phyloP scores from a whole-genome alignment of 306 rosid species.

The Dryas drummondii region DNA sequence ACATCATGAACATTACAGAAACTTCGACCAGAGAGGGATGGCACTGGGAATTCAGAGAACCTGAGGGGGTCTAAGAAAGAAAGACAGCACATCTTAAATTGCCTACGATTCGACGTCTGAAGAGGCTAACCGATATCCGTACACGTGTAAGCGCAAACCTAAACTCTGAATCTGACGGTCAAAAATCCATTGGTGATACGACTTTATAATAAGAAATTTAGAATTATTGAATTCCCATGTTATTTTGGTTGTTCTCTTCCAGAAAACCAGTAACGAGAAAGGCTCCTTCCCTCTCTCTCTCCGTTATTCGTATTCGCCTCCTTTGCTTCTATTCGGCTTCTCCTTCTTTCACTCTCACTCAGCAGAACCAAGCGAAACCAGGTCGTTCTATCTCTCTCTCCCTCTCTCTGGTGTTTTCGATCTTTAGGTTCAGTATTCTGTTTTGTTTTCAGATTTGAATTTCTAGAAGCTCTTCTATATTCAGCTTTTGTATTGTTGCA shows the following conservation, averaged over 20 bases:
- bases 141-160: conserved; percentile 11
- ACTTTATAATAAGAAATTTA: background rate
- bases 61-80: background rate
- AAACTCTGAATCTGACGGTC: background rate
- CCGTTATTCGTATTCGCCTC: conserved; percentile 25
- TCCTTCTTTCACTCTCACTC: conserved; percentile 1
- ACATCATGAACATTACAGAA: background rate
- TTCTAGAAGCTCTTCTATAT: conserved; percentile 1
- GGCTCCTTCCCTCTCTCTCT: background rate
- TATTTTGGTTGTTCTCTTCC: background rate
- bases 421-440: background rate
- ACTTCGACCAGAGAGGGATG: background rate
- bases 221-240: background rate
- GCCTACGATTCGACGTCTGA: background rate
- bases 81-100: background rate
- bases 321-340: conserved; percentile 11
- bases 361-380: background rate
- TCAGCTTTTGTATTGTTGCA: background rate
- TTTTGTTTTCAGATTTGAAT: conserved; percentile 23
- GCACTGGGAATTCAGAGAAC: background rate
- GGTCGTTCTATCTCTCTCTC: conserved; percentile 12
- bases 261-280: conserved; percentile 1
- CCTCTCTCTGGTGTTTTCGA: background rate
- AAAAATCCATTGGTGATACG: background rate
- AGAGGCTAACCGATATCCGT: background rate